Evolutionary conservation across 2,329 filamentous ascomycete genomes (phyloP).

Genomic region (Beauveria sp.): DNA sequence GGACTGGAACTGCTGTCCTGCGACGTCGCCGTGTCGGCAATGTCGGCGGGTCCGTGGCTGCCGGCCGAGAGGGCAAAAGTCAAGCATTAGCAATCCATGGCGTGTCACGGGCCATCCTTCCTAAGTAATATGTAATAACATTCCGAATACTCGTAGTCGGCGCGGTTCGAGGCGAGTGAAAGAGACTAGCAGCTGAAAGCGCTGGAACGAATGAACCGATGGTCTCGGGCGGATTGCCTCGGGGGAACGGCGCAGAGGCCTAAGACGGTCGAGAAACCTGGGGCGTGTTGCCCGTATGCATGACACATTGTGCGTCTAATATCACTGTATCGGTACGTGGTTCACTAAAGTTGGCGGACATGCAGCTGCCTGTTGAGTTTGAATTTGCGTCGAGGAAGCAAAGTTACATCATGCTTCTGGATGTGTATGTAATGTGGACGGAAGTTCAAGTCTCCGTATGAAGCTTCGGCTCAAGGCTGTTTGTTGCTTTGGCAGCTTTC

Average conservation of each 20-base stretch:
- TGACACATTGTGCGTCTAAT: neutral
- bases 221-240: no score
- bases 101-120: neutral
- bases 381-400: neutral
- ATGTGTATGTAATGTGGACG: neutral
- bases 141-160: no score
- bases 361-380: neutral
- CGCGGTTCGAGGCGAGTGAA: no score
- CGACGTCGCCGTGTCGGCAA: neutral
- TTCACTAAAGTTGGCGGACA: neutral
- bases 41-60: neutral
- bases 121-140: neutral
- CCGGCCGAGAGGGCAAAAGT: constrained; percentile 1
- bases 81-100: neutral
- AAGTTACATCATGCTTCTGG: neutral
- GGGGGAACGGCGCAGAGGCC: neutral
- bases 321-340: no score
- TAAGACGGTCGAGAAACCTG: no score
- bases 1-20: neutral
- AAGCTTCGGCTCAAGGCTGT: neutral
- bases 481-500: neutral
- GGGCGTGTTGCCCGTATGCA: neutral
- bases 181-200: neutral
- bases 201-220: neutral
- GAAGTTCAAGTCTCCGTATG: neutral